Evolutionary conservation across 225 moss, liverwort and hornwort species (phyloP).

Genomic region (Pleurozium schreberi): DNA sequence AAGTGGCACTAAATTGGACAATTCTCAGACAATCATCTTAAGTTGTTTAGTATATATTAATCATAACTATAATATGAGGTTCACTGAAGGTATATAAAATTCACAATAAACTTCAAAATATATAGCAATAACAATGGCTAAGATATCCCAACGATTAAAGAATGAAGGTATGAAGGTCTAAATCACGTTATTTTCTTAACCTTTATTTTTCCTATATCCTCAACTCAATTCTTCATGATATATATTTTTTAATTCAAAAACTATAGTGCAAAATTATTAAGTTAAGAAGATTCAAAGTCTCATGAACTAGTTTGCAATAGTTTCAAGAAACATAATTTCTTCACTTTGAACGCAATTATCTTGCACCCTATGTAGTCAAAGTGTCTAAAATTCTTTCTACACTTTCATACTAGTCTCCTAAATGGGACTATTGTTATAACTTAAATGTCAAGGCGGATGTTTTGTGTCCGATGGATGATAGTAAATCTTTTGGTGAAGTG

Average conservation of each 20-base stretch:
- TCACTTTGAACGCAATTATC: background rate
- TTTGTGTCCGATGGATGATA: too few species aligned
- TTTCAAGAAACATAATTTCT: background rate
- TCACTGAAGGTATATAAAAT: background rate
- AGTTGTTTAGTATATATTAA: background rate
- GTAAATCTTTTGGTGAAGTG: too few species aligned
- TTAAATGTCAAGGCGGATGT: too few species aligned
- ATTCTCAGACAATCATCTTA: background rate
- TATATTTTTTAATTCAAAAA: too few species aligned
- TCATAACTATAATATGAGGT: background rate
- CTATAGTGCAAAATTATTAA: background rate
- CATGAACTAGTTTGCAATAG: background rate
- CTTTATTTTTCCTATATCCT: too few species aligned
- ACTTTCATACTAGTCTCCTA: too few species aligned
- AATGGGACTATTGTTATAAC: too few species aligned
- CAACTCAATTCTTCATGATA: too few species aligned
- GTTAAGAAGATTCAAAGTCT: background rate
- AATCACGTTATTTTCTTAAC: too few species aligned
- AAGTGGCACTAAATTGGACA: too few species aligned
- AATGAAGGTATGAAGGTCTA: background rate
- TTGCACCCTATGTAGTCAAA: background rate
- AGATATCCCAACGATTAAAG: background rate
- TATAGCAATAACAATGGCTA: background rate
- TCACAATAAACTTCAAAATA: background rate
- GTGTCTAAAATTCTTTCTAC: background rate